Base-by-base conservation (phyloP, 352 stramenopile genomes). In the Phytophthora ramorum region DNA sequence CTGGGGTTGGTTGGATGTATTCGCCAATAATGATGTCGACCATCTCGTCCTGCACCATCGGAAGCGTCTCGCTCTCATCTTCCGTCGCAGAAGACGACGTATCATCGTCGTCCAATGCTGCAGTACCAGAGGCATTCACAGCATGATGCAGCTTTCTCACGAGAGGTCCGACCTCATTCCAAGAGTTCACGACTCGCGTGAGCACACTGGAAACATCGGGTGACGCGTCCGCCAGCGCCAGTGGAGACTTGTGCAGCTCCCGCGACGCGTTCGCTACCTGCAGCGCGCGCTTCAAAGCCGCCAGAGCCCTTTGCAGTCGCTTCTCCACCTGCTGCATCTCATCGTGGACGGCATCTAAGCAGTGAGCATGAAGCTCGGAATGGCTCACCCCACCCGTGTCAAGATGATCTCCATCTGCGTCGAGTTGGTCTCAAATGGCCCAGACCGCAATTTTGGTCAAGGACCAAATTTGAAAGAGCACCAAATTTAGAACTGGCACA, bases 251-350 rank as follows among this genome's bases (percentile, higher is more conserved):
- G 35, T 17, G 34, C 34, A 40, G 8, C 34, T 40, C 3, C 34
- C 34, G 34, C 34, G 34, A 41, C 35, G 35, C 35, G 9, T 41
- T 10, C 35, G 6, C 14, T 7, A 41, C 10, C 14, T 41, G 35
- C 35, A 41, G 35, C 35, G 35, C 35, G 22, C 22, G 26, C 4
- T 32, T 32, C 26, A 32, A 4, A 6, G 26, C 26, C 26, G 4
- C 26, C 26, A 49, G 43, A 49, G 43, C 9, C 41, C 9, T 52
- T 17, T 43, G 30, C 48, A 44, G 28, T 13, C 48, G 48, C 32
- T 17, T 55, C 30, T 55, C 28, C 17, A 19, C 48, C 30, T 55
- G 48, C 30, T 55, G 48, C 19, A 44, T 14, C 7, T 55, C 48
- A 19, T 55, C 30, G 4, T 30, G 48, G 7, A 55, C 48, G 12